phyloP scores from a whole-genome alignment of 495 filamentous ascomycete genomes.

The Talaromyces wortmannii region DNA sequence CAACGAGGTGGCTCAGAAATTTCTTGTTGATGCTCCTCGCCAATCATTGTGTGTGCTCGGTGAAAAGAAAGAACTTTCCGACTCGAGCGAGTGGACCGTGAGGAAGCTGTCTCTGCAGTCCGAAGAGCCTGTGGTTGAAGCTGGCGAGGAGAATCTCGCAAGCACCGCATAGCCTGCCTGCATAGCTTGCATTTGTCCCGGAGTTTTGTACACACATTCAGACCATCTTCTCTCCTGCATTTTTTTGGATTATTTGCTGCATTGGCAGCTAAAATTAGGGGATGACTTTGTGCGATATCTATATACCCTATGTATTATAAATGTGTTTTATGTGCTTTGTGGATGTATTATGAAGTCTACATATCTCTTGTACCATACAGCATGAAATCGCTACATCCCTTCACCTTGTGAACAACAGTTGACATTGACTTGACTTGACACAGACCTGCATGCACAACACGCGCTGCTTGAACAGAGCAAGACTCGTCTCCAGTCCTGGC shows the following conservation, averaged over 20 bases:
- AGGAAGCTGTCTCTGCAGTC: conserved; percentile 35
- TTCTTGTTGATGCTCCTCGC: conserved; percentile 63
- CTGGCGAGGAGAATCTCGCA: conserved; percentile 5
- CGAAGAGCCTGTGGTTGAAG: conserved; percentile 3
- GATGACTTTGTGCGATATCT: not conserved
- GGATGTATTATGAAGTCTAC: not conserved
- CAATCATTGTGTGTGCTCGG: conserved; percentile 64
- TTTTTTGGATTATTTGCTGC: not conserved
- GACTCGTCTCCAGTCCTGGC: conserved; percentile 24
- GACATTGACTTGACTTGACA: too few species aligned
- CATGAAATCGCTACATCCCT: not conserved
- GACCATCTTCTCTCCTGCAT: not conserved
- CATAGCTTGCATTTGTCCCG: not conserved
- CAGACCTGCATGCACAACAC: conserved; percentile 10
- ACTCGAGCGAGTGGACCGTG: conserved; percentile 36
- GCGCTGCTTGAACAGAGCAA: conserved; percentile 32
- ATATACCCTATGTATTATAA: not conserved
- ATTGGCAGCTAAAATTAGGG: not conserved
- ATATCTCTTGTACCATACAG: not conserved
- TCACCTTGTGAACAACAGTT: not conserved
- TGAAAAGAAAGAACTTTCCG: conserved; percentile 67
- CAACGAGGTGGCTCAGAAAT: conserved; percentile 71
- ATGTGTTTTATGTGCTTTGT: not conserved
- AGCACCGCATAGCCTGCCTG: conserved; percentile 15
- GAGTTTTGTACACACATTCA: not conserved